phyloP scores from a whole-genome alignment of 75 land plant genomes.

The Pinus albicaulis region DNA sequence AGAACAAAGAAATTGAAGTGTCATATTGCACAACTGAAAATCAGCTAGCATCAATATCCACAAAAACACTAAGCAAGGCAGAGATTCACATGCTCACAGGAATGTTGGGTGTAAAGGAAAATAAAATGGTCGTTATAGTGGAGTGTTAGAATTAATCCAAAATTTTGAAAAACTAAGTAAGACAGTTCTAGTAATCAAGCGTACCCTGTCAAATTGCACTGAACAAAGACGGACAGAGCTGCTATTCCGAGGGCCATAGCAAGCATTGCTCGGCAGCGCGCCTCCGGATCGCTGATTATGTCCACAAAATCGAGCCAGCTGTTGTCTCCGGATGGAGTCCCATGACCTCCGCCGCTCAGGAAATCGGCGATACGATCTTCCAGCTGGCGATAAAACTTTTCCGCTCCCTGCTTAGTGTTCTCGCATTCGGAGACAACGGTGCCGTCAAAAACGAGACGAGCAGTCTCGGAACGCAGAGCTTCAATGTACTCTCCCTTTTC shows the following conservation, averaged over 20 bases:
- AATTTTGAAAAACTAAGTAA: not conserved
- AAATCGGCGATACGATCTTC: conserved; percentile 20
- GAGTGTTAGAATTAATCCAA: too few relatives aligned
- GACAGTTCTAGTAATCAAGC: not conserved
- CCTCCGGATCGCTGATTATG: conserved; percentile 11
- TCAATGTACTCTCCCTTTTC: conserved; percentile 54
- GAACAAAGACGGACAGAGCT: conserved; percentile 60
- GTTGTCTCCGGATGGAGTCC: not conserved
- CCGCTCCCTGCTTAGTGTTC: conserved; percentile 24
- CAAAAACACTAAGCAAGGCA: too few relatives aligned
- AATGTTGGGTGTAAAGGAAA: too few relatives aligned
- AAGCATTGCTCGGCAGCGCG: conserved; percentile 21
- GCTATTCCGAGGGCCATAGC: conserved; percentile 66
- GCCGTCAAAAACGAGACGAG: conserved; percentile 14
- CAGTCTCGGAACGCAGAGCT: conserved; percentile 46
- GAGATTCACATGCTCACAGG: too few relatives aligned
- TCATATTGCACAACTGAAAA: too few relatives aligned
- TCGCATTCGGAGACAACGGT: not conserved
- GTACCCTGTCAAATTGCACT: conserved; percentile 84
- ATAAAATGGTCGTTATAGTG: too few relatives aligned
- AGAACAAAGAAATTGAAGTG: too few relatives aligned
- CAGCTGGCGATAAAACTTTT: conserved; percentile 25
- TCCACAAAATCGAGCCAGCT: conserved; percentile 9
- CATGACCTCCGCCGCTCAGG: conserved; percentile 11
- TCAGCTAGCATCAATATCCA: too few relatives aligned